These are phyloP conservation scores for Phylloboletellus chloephorus DNA, from an alignment of 1,284 basidiomycete genomes.

Conservation along the genomic window DNA sequence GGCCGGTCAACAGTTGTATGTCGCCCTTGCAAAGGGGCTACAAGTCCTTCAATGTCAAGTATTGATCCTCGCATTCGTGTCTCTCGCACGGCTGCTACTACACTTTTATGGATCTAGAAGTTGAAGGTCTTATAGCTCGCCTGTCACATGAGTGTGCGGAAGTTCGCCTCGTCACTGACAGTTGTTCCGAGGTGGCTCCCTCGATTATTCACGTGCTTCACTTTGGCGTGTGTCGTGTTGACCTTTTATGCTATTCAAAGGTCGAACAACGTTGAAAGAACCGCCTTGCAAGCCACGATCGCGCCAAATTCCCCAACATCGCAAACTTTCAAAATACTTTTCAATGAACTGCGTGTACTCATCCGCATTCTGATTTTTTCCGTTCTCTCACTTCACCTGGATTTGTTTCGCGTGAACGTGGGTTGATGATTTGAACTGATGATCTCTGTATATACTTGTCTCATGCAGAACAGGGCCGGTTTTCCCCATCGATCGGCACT, in stretches of 20 bases:
- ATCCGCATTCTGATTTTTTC: background rate
- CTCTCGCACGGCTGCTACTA: background rate
- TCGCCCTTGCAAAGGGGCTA: too few relatives aligned
- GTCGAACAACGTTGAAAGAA: conserved; percentile 1
- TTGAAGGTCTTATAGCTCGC: conserved; percentile 4
- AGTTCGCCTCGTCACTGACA: background rate
- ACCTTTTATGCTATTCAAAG: conserved; percentile 14
- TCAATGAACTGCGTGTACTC: background rate
- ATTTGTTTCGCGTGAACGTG: too few relatives aligned
- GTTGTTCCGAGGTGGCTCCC: conserved; percentile 5
- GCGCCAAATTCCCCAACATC: conserved; percentile 4
- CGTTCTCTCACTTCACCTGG: background rate
- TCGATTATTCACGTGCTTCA: conserved; percentile 1
- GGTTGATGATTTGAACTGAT: background rate
- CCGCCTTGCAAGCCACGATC: background rate
- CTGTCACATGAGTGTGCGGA: background rate
- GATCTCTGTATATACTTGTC: conserved; percentile 1
- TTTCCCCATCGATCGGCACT: background rate
- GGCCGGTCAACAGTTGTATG: too few relatives aligned
- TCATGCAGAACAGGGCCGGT: background rate
- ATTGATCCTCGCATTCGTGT: conserved; percentile 9
- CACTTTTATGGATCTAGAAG: background rate
- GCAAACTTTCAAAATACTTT: background rate
- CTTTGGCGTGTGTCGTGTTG: conserved; percentile 6
- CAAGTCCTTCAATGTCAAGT: too few relatives aligned